phyloP scores from a whole-genome alignment of 1,284 basidiomycete species.

The Anthracocystis walkeri region DNA sequence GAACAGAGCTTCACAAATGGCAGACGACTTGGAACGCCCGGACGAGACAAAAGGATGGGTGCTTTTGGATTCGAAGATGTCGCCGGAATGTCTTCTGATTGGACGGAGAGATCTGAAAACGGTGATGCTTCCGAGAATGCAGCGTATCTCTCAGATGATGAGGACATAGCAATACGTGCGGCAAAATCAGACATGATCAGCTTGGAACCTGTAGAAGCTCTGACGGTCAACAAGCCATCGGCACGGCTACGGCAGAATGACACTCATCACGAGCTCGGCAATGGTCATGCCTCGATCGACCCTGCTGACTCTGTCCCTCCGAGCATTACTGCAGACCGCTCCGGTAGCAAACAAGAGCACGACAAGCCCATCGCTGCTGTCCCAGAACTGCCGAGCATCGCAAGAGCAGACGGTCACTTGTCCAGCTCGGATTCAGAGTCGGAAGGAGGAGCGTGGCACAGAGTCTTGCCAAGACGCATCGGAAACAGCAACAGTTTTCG shows the following conservation, averaged over 20 bases:
- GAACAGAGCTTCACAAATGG: constrained; percentile 7
- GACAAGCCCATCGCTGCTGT: background rate
- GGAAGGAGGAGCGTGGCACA: constrained; percentile 49
- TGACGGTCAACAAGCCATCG: background rate
- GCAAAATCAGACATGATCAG: constrained; percentile 17
- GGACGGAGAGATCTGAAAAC: constrained; percentile 54
- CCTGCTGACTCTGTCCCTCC: background rate
- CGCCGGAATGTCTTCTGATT: constrained; percentile 51
- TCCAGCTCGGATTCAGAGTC: constrained; percentile 51
- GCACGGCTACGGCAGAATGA: background rate
- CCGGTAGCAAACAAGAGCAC: background rate
- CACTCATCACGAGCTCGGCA: background rate
- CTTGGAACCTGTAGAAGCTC: constrained; percentile 5
- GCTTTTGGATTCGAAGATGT: constrained; percentile 19
- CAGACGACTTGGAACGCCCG: constrained; percentile 12
- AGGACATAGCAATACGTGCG: constrained; percentile 9
- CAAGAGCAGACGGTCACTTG: constrained; percentile 24
- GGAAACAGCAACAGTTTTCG: constrained; percentile 37
- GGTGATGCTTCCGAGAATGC: constrained; percentile 40
- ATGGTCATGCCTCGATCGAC: background rate
- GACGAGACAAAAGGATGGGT: constrained; percentile 7
- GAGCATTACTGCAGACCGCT: background rate
- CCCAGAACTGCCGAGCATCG: constrained; percentile 12
- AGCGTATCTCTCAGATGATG: constrained; percentile 25
- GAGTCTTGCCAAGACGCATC: constrained; percentile 42